These are phyloP conservation scores for Hypericum androsaemum DNA, from an alignment of 345 rosid species.

Conservation along the genomic window DNA sequence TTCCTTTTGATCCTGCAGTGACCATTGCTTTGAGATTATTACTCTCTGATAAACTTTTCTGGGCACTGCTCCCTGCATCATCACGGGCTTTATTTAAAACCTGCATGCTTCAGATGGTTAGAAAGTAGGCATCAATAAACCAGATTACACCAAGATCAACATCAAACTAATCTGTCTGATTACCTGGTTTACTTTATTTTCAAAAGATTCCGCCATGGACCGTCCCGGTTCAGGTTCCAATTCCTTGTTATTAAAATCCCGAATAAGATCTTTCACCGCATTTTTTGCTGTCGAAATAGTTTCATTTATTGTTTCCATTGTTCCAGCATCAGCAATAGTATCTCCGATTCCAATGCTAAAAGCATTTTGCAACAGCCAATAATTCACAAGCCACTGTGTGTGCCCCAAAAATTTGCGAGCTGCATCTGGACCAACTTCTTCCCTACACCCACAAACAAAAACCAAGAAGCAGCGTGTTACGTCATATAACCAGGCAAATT, in stretches of 20 bases:
- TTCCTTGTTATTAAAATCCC: slow-evolving; percentile 53
- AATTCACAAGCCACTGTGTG: slow-evolving; percentile 99
- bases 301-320: slow-evolving; percentile 88
- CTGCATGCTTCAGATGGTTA: slow-evolving; percentile 20
- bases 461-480: no score
- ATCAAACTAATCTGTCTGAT: not conserved
- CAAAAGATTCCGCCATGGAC: slow-evolving; percentile 92
- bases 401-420: slow-evolving; percentile 98
- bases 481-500: no score
- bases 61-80: slow-evolving; percentile 97
- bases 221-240: slow-evolving; percentile 96
- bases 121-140: slow-evolving; percentile 4
- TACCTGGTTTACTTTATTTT: slow-evolving; percentile 95
- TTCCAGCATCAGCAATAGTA: slow-evolving; percentile 91
- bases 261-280: slow-evolving; percentile 67
- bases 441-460: slow-evolving; percentile 40
- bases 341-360: slow-evolving; percentile 98
- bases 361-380: slow-evolving; percentile 93
- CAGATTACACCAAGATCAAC: not conserved
- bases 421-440: slow-evolving; percentile 99
- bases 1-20: slow-evolving; percentile 98
- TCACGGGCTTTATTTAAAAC: slow-evolving; percentile 97
- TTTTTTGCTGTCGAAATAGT: slow-evolving; percentile 78
- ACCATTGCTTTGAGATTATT: slow-evolving; percentile 99
- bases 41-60: slow-evolving; percentile 90